These are phyloP conservation scores for Populus alba DNA, from an alignment of 345 rosid genomes.

Conservation along the genomic window DNA sequence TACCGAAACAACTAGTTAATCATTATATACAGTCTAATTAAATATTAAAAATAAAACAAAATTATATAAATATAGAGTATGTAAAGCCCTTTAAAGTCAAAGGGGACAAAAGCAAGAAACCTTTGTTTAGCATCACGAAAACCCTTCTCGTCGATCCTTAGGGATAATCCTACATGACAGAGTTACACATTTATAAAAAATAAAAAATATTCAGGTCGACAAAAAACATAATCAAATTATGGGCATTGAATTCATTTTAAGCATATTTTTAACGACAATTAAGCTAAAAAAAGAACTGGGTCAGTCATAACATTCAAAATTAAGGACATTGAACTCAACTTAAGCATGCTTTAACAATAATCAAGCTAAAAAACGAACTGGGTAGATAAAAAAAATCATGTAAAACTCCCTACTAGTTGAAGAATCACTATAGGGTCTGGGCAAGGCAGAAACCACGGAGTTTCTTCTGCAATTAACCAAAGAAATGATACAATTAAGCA, in stretches of 20 bases:
- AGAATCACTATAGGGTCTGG: conserved; percentile 39
- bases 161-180: conserved; percentile 46
- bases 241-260: background rate
- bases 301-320: background rate
- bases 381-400: conserved; percentile 3
- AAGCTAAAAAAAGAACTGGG: background rate
- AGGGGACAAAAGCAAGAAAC: conserved; percentile 27
- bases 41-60: background rate
- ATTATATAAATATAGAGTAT: background rate
- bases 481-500: background rate
- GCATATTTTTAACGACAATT: background rate
- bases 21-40: background rate
- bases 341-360: conserved; percentile 1
- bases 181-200: background rate
- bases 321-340: background rate
- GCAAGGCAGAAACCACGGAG: conserved; percentile 40
- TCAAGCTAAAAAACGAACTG: conserved; percentile 11
- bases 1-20: background rate
- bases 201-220: background rate
- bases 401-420: conserved; percentile 26
- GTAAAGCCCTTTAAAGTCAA: background rate
- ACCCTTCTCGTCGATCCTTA: conserved; percentile 34
- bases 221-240: background rate
- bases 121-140: conserved; percentile 37
- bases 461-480: conserved; percentile 34